Evolutionary conservation across 75 land plant genomes (phyloP).

Genomic region (Ceratopteris richardii): DNA sequence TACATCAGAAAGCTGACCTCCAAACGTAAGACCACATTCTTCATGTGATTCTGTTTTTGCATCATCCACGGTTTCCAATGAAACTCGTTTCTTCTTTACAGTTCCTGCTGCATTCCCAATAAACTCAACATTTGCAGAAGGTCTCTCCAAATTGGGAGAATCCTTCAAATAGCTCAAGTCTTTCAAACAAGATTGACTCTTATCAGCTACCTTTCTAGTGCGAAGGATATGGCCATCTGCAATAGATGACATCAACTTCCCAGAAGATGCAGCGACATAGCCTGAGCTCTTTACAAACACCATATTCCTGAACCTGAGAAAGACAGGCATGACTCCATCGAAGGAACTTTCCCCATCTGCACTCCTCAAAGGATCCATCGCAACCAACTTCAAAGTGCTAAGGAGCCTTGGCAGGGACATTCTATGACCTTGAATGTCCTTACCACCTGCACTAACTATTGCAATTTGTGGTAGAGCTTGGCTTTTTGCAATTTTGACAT

Average conservation of each 20-base stretch:
- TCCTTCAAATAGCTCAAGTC: not conserved
- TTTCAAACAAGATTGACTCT: not conserved
- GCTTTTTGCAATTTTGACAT: no score
- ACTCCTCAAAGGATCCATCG: not conserved
- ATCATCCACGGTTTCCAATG: no score
- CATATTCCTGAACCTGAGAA: not conserved
- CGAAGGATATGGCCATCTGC: not conserved
- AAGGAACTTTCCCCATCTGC: not conserved
- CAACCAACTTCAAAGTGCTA: not conserved
- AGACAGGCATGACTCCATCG: not conserved
- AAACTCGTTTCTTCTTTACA: no score
- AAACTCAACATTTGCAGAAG: no score
- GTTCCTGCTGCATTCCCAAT: no score
- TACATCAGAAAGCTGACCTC: not conserved
- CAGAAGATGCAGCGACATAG: constrained; percentile 1
- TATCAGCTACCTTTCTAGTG: not conserved
- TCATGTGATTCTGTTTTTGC: not conserved
- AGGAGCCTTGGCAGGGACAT: no score
- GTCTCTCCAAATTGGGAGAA: not conserved
- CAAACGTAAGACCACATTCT: not conserved
- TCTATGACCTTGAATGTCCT: no score
- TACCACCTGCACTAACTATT: no score
- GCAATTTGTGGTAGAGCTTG: no score
- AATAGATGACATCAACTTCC: not conserved
- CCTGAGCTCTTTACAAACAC: constrained; percentile 6